Percentiles rank a stretch among this genome's conserved stretches.
Conservation (phyloP, 2,329 filamentous ascomycete species). For the Aureobasidium uvarum region DNA sequence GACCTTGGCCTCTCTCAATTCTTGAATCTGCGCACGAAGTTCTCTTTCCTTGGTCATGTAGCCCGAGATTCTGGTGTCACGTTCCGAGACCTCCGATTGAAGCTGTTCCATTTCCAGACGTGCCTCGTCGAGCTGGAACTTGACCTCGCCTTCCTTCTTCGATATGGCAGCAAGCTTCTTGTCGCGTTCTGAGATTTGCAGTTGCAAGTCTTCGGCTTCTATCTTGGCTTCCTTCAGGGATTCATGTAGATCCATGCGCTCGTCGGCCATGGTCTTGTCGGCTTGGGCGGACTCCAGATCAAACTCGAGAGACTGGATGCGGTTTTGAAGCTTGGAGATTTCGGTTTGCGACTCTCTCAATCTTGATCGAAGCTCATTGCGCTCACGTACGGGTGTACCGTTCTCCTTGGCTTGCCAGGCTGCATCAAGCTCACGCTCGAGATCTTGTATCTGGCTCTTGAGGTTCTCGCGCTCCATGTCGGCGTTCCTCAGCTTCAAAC, state of each 20-base stretch:
- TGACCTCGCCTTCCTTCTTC: constrained; percentile 59
- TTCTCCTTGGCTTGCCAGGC: constrained; percentile 33
- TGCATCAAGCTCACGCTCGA: constrained; percentile 40
- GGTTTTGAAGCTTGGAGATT: constrained; percentile 48
- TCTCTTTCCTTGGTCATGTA: constrained; percentile 40
- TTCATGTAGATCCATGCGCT: constrained; percentile 60
- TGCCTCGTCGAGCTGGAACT: constrained; percentile 65
- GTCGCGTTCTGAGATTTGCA: constrained; percentile 68
- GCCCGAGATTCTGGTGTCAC: constrained; percentile 34
- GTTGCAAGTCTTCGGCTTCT: constrained; percentile 56
- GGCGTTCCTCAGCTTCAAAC: constrained; percentile 35
- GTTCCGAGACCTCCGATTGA: constrained; percentile 57
- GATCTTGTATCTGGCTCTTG: constrained; percentile 37
- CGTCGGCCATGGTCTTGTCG: constrained; percentile 51
- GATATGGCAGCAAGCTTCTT: constrained; percentile 59
- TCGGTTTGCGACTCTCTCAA: constrained; percentile 40
- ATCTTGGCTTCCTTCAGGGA: constrained; percentile 62
- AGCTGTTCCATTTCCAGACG: constrained; percentile 43
- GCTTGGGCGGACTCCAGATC: constrained; percentile 57
- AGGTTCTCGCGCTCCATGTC: constrained; percentile 38
- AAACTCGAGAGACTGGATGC: constrained; percentile 57
- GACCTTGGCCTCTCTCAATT: constrained; percentile 36
- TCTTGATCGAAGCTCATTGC: constrained; percentile 37
- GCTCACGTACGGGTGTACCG: constrained; percentile 37
- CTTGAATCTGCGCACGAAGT: constrained; percentile 39